Base-by-base conservation (phyloP, 1,284 basidiomycete species). In the Leccinum pseudoinsigne region DNA sequence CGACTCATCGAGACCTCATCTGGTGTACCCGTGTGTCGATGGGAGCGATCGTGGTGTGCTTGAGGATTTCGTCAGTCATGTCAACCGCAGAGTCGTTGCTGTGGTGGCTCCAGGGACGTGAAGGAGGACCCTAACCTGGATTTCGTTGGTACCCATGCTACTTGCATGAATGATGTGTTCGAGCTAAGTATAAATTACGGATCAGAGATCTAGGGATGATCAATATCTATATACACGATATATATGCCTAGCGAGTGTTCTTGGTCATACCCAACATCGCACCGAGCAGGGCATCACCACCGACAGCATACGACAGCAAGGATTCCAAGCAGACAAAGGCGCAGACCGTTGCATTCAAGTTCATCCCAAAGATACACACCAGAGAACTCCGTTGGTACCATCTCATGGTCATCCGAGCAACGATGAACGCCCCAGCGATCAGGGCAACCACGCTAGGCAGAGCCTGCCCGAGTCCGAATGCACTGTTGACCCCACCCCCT, bases 51-150 rank as follows among this genome's bases (percentile, higher is more conserved):
- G 89, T 40, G 69, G 68, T 0, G 59, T 87, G 47, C 88, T 92
- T 54, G 90, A 93, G 69, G 85, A 85, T 45, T 88, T 95, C 65
- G 83, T 82, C 71, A 85, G 83, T 67, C 88, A 87, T 75, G 71
- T 90, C 26, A 76, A 70, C 58, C 70, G 76, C 59, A 80, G 78
- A 60, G 73, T 78, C 26, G 28, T 34, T 4, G 58, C 61, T 14
- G 11, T 55, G 23, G 54, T 57, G n/a, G 51, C 14, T 53, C n/a
- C 16, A 42, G 60, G 40, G 11, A 2, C 26, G 11, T 69, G 31
- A 59, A 38, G 36, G 53, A 7, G 14, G 28, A 26, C 14, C 31
- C 16, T 3, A 11, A 11, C 40, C 40, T 42, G 45, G 5, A 34
- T 62, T 18, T 63, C n/a, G 26, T 16, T 16, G 18, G n/a, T 5